These are phyloP conservation scores for Canna indica DNA, from an alignment of 176 grass and related monocot species.

Conservation along the genomic window DNA sequence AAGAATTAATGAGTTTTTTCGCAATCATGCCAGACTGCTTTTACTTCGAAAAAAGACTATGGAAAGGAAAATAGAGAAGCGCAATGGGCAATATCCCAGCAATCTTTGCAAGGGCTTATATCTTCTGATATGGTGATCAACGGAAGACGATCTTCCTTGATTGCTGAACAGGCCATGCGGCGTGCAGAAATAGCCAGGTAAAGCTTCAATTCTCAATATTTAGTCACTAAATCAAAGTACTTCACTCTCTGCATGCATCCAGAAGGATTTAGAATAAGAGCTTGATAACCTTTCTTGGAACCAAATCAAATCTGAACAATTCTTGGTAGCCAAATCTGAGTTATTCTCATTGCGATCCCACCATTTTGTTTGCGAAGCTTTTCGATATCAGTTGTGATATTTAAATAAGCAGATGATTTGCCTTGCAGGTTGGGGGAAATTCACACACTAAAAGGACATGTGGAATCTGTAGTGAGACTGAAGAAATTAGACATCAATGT, in stretches of 20 bases:
- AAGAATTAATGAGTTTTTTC: background rate
- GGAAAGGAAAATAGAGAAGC: conserved; percentile 46
- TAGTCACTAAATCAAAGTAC: too few species aligned
- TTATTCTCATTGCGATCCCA: background rate
- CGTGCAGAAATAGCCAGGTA: conserved; percentile 78
- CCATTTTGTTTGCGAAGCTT: conserved; percentile 2
- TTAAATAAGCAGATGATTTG: background rate
- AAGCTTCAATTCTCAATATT: background rate
- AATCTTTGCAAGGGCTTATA: conserved; percentile 21
- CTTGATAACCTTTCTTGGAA: too few species aligned
- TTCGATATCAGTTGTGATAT: background rate
- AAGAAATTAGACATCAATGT: conserved; percentile 28
- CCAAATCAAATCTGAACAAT: too few species aligned
- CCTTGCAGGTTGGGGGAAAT: conserved; percentile 43
- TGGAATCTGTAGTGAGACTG: conserved; percentile 51
- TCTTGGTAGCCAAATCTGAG: background rate
- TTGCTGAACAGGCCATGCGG: conserved; percentile 50
- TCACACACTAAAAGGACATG: conserved; percentile 29
- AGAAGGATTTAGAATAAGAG: too few species aligned
- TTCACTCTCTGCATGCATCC: too few species aligned
- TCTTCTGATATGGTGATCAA: conserved; percentile 35
- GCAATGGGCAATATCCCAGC: conserved; percentile 32
- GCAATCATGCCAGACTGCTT: conserved; percentile 40
- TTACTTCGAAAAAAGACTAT: conserved; percentile 49
- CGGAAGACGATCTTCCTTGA: conserved; percentile 26